Evolutionary conservation across 2,329 filamentous ascomycete species (phyloP).

Genomic region (Coniosporium tulheliwenetii): DNA sequence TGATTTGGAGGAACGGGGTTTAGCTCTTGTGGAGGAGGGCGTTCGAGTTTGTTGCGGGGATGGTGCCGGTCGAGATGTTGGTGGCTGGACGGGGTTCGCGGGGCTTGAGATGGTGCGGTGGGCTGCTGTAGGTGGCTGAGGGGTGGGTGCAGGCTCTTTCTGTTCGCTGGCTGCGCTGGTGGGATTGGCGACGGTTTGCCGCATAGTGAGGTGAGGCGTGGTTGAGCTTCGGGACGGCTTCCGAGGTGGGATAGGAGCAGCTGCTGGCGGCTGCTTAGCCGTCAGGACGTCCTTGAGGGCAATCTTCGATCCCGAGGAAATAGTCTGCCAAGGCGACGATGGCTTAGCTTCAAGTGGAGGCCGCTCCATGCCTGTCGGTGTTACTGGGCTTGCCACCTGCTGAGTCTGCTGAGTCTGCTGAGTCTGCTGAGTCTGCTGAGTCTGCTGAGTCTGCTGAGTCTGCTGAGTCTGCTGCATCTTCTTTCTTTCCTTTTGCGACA

Average conservation of each 20-base stretch:
- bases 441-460: constrained; percentile 45
- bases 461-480: constrained; percentile 56
- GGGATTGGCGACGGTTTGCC: constrained; percentile 41
- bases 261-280: constrained; percentile 15
- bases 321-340: constrained; percentile 50
- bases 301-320: constrained; percentile 31
- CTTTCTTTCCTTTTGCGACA: constrained; percentile 90
- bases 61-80: no score
- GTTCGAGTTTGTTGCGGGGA: no score
- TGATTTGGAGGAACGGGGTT: no score
- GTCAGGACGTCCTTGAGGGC: constrained; percentile 35
- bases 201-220: constrained; percentile 41
- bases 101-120: constrained; percentile 4
- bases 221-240: constrained; percentile 14
- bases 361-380: constrained; percentile 4
- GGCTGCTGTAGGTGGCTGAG: constrained; percentile 12
- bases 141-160: constrained; percentile 3
- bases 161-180: constrained; percentile 1
- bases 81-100: no score
- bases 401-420: constrained; percentile 47
- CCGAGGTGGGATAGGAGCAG: constrained; percentile 6
- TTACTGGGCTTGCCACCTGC: constrained; percentile 19
- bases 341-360: constrained; percentile 2
- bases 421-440: constrained; percentile 61
- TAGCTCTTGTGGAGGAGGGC: no score